Percentiles rank a stretch among this genome's conserved stretches.
phyloP scores from a whole-genome alignment of 1,139 yeast species.

The Diutina mesorugosa region DNA sequence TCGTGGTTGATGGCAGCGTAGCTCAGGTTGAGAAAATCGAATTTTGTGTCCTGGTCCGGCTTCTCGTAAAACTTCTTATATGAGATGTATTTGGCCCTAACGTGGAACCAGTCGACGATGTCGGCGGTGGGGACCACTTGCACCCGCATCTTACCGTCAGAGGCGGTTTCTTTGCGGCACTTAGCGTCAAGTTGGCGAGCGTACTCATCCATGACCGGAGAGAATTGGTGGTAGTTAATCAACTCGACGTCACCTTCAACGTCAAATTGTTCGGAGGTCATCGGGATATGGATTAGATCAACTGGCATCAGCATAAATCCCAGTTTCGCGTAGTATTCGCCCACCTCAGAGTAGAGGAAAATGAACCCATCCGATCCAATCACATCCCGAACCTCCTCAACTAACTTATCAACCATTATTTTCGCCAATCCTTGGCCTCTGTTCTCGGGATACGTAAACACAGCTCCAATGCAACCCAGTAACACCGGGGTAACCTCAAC shows the following conservation, averaged over 20 bases:
- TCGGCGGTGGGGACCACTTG: conserved; percentile 14
- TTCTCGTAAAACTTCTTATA: conserved; percentile 15
- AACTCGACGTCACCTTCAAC: not conserved
- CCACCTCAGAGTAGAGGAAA: conserved; percentile 60
- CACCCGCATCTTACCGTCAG: not conserved
- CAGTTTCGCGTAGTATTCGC: conserved; percentile 45
- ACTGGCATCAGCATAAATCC: conserved; percentile 45
- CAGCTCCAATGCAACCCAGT: conserved; percentile 43
- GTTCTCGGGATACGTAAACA: conserved; percentile 41
- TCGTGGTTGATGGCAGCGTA: not conserved
- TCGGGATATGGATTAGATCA: conserved; percentile 8
- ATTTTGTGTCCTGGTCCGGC: not conserved
- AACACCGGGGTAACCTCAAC: conserved; percentile 15
- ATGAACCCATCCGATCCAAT: conserved; percentile 28
- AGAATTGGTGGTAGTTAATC: not conserved
- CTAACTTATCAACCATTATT: conserved; percentile 40
- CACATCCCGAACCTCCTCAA: conserved; percentile 12
- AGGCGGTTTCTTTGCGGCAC: not conserved
- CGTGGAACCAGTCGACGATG: conserved; percentile 31
- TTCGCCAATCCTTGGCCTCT: conserved; percentile 59
- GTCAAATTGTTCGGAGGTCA: not conserved
- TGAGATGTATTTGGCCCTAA: conserved; percentile 25
- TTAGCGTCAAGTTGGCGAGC: not conserved
- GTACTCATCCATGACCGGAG: not conserved
- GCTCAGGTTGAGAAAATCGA: conserved; percentile 6